Base-by-base conservation (phyloP, 208 protist genomes). In the Naegleria gruberi region DNA sequence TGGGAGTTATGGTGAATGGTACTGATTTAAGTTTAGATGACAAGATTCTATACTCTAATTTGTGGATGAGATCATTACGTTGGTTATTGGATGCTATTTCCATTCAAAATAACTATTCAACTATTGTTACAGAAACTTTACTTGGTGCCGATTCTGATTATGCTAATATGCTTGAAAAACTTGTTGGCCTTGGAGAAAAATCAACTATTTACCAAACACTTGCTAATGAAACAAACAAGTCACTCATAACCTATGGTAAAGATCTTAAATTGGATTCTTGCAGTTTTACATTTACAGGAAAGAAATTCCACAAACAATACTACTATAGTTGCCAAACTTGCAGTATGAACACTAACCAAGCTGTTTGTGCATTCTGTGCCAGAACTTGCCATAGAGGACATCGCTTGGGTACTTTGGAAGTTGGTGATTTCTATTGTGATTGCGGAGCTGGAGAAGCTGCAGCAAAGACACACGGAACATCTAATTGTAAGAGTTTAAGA, bases 361-460 rank as follows among this genome's bases (percentile, higher is more conserved):
- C 83, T 41, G 83, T 87, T 42, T 87, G 83, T 87, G 83, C 83
- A 37, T 37, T 57, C 45, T 87, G 83, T 57, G 83, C 83, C 10
- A 87, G 44, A 57, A 87, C 83, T 37, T 87, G 83, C 23, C 83
- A 87, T 26, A 57, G 44, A 87, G 83, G 83, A 40, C 83, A 87
- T 57, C 17, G 34, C 3, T 42, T 87, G 8, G 44, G 44, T 30
- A 10, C 2, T 10, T 3, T 41, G 4, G 83, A 87, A 4, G 2
- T 57, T 41, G 83, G 83, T 10, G 83, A 87, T 37, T 87, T 87
- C 17, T 87, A 87, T 87, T 87, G 83, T 87, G 83, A 87, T 57
- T 87, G 83, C 41, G 83, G 83, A 37, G 83, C 44, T 41, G 83
- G 83, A 37, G 83, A 87, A 41, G 46, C 46, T 55, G 46, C 46